Conservation (phyloP, 106 monocot species). For the Platanthera zijinensis region DNA sequence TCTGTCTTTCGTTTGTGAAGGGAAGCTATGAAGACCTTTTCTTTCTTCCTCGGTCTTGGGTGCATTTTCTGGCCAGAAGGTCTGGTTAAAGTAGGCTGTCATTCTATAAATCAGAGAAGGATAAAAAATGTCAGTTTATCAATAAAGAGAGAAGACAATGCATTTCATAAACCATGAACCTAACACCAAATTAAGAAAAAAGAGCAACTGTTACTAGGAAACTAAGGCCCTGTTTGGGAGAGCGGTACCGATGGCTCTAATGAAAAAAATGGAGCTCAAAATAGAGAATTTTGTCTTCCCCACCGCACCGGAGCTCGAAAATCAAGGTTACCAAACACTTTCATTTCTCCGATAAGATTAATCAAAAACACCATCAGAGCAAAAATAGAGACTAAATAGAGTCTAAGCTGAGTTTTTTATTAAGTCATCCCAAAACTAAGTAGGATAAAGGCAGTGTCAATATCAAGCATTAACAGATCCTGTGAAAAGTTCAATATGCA, state of each 20-base stretch:
- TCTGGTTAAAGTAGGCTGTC: conserved; percentile 95
- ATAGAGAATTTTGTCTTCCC: too few species aligned
- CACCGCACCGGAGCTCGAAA: too few species aligned
- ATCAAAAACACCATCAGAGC: too few species aligned
- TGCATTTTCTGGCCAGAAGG: conserved; percentile 80
- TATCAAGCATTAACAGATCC: too few species aligned
- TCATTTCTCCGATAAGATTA: too few species aligned
- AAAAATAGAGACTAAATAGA: too few species aligned
- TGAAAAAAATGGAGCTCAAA: too few species aligned
- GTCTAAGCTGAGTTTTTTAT: background rate
- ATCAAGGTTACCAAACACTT: too few species aligned
- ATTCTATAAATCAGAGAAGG: conserved; percentile 36
- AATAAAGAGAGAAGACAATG: background rate
- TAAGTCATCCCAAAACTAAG: background rate
- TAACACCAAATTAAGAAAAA: background rate
- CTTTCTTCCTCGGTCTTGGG: conserved; percentile 80
- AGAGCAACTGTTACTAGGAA: background rate
- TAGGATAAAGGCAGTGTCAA: too few species aligned
- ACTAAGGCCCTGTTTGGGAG: background rate
- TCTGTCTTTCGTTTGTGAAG: conserved; percentile 98
- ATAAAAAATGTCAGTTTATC: background rate
- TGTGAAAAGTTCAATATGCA: too few species aligned
- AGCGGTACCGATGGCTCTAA: too few species aligned
- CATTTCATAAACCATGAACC: background rate
- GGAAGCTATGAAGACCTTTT: conserved; percentile 76